Conservation (phyloP, 2,329 filamentous ascomycete species). For the Dichotomopilus funicola region DNA sequence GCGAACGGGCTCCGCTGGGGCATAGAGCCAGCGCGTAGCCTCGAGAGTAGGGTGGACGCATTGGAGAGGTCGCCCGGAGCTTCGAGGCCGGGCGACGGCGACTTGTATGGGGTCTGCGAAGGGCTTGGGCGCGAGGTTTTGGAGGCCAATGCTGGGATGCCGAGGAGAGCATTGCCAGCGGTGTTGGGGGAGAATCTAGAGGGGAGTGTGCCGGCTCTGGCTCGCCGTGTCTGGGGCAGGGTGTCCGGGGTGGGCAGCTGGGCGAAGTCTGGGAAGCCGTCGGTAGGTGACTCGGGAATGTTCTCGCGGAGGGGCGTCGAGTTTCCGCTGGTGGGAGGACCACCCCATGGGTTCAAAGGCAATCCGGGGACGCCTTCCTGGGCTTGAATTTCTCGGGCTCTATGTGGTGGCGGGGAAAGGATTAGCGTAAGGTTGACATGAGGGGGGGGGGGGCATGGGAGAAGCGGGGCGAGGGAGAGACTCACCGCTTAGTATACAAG, state of each 20-base stretch:
- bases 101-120: slow-evolving; percentile 80
- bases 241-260: slow-evolving; percentile 61
- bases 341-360: slow-evolving; percentile 76
- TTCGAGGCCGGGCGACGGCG: slow-evolving; percentile 51
- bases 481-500: slow-evolving; percentile 88
- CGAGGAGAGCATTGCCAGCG: slow-evolving; percentile 52
- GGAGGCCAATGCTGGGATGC: slow-evolving; percentile 52
- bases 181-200: slow-evolving; percentile 82
- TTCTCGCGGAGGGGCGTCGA: slow-evolving; percentile 95
- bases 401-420: slow-evolving; percentile 32
- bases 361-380: slow-evolving; percentile 77
- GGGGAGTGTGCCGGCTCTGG: slow-evolving; percentile 90
- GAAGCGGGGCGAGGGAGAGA: slow-evolving; percentile 21
- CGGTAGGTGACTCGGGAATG: slow-evolving; percentile 92
- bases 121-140: slow-evolving; percentile 82
- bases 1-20: slow-evolving; percentile 72
- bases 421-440: not conserved
- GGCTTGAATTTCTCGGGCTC: slow-evolving; percentile 92
- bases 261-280: slow-evolving; percentile 88
- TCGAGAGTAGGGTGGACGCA: slow-evolving; percentile 71
- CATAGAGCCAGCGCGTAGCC: slow-evolving; percentile 88
- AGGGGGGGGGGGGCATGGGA: slow-evolving; percentile 4
- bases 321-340: slow-evolving; percentile 91
- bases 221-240: slow-evolving; percentile 65
- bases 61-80: slow-evolving; percentile 41